These are phyloP conservation scores for Candida corydali DNA, from an alignment of 805 yeast genomes.

Conservation along the genomic window DNA sequence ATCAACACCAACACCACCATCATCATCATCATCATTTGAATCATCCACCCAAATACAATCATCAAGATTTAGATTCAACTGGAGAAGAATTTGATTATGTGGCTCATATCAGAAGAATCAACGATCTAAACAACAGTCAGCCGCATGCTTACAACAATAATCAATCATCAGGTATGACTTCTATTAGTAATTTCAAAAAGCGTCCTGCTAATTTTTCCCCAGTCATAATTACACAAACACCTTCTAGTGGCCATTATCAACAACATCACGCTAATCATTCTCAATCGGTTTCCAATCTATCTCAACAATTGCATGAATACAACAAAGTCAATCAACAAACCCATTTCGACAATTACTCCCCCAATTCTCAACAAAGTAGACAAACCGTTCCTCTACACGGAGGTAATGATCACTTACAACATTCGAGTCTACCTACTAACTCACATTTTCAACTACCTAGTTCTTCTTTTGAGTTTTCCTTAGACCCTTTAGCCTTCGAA, in stretches of 20 bases:
- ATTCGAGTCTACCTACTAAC: background rate
- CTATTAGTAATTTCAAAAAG: constrained; percentile 12
- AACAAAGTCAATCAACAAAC: background rate
- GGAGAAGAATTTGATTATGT: constrained; percentile 60
- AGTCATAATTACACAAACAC: constrained; percentile 1
- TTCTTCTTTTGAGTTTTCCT: constrained; percentile 23
- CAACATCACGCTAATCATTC: background rate
- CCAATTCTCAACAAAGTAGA: background rate
- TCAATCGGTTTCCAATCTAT: background rate
- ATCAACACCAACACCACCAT: background rate
- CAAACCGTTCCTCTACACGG: too few species aligned
- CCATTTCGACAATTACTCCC: background rate
- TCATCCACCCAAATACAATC: background rate
- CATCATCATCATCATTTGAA: constrained; percentile 1
- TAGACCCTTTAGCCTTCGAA: constrained; percentile 48
- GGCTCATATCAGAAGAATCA: constrained; percentile 58
- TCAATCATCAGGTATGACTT: constrained; percentile 5
- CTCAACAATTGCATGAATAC: constrained; percentile 4
- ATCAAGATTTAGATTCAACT: constrained; percentile 33
- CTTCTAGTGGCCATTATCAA: background rate
- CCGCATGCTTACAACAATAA: too few species aligned
- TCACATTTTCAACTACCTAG: constrained; percentile 3
- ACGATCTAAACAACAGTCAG: background rate
- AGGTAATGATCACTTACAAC: background rate
- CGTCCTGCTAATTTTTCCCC: constrained; percentile 18